These are phyloP conservation scores for Kazachstania martiniae DNA, from an alignment of 805 yeast genomes.

Conservation along the genomic window DNA sequence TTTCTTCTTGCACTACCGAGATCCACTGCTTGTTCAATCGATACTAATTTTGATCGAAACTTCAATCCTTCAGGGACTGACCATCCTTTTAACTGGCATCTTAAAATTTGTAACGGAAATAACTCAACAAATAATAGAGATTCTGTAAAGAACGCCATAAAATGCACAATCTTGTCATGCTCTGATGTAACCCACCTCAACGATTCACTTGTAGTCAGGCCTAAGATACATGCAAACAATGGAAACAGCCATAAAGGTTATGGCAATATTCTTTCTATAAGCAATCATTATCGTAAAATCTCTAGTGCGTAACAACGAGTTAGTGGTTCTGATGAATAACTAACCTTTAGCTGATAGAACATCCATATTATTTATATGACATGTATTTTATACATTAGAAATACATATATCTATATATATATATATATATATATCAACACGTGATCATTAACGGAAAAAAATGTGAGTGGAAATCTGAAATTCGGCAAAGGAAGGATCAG, in stretches of 20 bases:
- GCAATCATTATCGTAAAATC: too few species aligned
- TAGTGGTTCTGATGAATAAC: too few species aligned
- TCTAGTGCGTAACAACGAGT: too few species aligned
- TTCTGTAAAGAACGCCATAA: slow-evolving; percentile 34
- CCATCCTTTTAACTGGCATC: not conserved
- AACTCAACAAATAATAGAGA: slow-evolving; percentile 40
- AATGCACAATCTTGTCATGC: slow-evolving; percentile 45
- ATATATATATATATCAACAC: too few species aligned
- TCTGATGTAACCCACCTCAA: slow-evolving; percentile 31
- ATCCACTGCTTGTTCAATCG: not conserved
- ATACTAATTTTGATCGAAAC: not conserved
- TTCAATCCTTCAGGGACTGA: not conserved
- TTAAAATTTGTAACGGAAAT: slow-evolving; percentile 15
- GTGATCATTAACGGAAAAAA: too few species aligned
- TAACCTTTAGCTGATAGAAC: too few species aligned
- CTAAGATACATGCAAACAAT: slow-evolving; percentile 19
- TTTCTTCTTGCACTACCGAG: not conserved
- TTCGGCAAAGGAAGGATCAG: too few species aligned
- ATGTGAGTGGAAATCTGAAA: too few species aligned
- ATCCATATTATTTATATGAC: too few species aligned
- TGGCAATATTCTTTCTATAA: slow-evolving; percentile 11
- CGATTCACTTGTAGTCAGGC: slow-evolving; percentile 28
- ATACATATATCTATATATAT: too few species aligned
- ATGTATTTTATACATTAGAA: too few species aligned
- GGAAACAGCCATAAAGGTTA: slow-evolving; percentile 8